Conservation (phyloP, 2,329 filamentous ascomycete species). For the Aspergillus tubingensis region DNA sequence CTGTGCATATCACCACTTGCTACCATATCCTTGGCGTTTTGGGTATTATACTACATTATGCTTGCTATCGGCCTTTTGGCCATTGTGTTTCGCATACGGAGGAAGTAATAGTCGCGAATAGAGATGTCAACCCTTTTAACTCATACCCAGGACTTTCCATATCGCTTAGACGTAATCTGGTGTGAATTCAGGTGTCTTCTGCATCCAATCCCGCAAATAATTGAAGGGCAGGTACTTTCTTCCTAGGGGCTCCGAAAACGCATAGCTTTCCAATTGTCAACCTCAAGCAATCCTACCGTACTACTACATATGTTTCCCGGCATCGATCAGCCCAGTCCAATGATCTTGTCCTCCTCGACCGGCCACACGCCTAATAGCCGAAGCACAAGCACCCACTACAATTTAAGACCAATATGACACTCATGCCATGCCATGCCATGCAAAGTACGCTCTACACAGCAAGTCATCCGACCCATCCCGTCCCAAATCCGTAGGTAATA, state of each 20-base stretch:
- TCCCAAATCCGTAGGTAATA: neutral
- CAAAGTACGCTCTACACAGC: no score
- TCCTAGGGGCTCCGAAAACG: no score
- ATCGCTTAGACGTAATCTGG: neutral
- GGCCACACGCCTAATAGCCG: no score
- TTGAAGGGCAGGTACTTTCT: neutral
- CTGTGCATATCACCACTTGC: conserved; percentile 16
- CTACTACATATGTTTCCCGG: neutral
- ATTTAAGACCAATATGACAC: no score
- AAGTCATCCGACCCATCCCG: neutral
- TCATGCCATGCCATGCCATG: no score
- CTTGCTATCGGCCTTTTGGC: conserved; percentile 1
- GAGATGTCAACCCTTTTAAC: neutral
- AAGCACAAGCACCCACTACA: no score
- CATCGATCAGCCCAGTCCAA: neutral
- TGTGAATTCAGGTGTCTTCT: neutral
- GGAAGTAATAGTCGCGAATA: conserved; percentile 10
- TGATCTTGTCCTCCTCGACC: no score
- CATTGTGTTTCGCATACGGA: conserved; percentile 3
- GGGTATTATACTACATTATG: conserved; percentile 13
- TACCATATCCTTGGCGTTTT: conserved; percentile 29
- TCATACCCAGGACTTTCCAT: neutral
- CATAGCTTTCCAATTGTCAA: no score
- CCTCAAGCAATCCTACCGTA: neutral
- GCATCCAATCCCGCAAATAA: neutral